Evolutionary conservation across 192 early-diverging fungal species (phyloP).

Genomic region (Haplosporangium gracile): DNA sequence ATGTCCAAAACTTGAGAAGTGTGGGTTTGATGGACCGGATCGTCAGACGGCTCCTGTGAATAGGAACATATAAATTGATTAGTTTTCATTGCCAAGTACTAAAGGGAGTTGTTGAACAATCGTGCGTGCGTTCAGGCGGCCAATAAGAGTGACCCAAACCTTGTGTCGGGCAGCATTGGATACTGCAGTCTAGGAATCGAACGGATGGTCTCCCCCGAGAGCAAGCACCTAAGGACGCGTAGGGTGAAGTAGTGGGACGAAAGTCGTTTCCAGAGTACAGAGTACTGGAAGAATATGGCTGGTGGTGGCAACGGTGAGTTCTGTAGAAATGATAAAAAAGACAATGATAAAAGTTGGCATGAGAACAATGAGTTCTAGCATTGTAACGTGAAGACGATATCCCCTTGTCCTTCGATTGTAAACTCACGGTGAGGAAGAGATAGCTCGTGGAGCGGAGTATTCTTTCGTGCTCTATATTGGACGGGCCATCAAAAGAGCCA

Average conservation of each 20-base stretch:
- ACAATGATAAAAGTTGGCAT: neutral
- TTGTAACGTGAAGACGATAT: neutral
- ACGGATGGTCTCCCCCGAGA: slow-evolving; percentile 84
- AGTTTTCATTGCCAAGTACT: neutral
- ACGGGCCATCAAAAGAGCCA: neutral
- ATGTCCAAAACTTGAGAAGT: slow-evolving; percentile 31
- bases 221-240: slow-evolving; percentile 78
- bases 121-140: neutral
- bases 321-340: slow-evolving; percentile 24
- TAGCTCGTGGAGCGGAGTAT: slow-evolving; percentile 54
- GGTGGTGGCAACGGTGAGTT: slow-evolving; percentile 79
- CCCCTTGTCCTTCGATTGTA: neutral
- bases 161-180: slow-evolving; percentile 79
- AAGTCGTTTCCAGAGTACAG: slow-evolving; percentile 84
- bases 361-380: neutral
- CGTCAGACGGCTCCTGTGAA: slow-evolving; percentile 29
- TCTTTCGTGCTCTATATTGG: slow-evolving; percentile 17
- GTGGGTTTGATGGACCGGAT: slow-evolving; percentile 38
- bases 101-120: neutral
- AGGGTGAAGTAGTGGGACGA: slow-evolving; percentile 85
- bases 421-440: slow-evolving; percentile 50
- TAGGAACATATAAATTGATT: neutral
- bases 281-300: slow-evolving; percentile 94
- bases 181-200: slow-evolving; percentile 87
- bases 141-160: slow-evolving; percentile 24